phyloP scores from a whole-genome alignment of 2,329 filamentous ascomycete genomes.

The Aureobasidium sp. region DNA sequence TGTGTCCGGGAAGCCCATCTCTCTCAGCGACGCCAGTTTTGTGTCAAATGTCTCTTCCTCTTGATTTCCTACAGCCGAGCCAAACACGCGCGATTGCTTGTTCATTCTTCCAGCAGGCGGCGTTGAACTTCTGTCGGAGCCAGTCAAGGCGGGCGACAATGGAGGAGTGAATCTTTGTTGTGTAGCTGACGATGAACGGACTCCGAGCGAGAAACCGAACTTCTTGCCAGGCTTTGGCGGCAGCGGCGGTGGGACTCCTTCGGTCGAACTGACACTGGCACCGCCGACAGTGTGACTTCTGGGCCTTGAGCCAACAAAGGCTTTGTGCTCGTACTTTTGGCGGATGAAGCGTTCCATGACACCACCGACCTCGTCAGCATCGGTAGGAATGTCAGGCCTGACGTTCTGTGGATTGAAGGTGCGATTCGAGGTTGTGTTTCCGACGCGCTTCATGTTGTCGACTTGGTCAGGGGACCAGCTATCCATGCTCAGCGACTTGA shows the following conservation, averaged over 20 bases:
- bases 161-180: slow-evolving; percentile 44
- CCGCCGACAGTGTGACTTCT: slow-evolving; percentile 45
- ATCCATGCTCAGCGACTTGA: slow-evolving; percentile 98
- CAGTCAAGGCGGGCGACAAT: slow-evolving; percentile 24
- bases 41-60: slow-evolving; percentile 53
- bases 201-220: slow-evolving; percentile 52
- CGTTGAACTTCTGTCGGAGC: slow-evolving; percentile 16
- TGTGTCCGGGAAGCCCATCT: slow-evolving; percentile 87
- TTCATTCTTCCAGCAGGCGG: slow-evolving; percentile 34
- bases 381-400: slow-evolving; percentile 75
- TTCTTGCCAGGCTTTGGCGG: slow-evolving; percentile 52
- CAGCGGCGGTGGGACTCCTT: slow-evolving; percentile 48
- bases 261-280: slow-evolving; percentile 40
- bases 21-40: slow-evolving; percentile 68
- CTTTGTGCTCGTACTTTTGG: slow-evolving; percentile 75
- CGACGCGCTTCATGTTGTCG: slow-evolving; percentile 91
- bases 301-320: slow-evolving; percentile 31
- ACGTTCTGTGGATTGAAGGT: slow-evolving; percentile 80
- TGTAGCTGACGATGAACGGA: slow-evolving; percentile 59
- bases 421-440: slow-evolving; percentile 78
- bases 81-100: slow-evolving; percentile 60
- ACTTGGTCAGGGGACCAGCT: slow-evolving; percentile 95
- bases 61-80: slow-evolving; percentile 51
- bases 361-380: slow-evolving; percentile 84
- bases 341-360: slow-evolving; percentile 94